These are phyloP conservation scores for Gossypium arboreum DNA, from an alignment of 345 rosid species.

Conservation along the genomic window DNA sequence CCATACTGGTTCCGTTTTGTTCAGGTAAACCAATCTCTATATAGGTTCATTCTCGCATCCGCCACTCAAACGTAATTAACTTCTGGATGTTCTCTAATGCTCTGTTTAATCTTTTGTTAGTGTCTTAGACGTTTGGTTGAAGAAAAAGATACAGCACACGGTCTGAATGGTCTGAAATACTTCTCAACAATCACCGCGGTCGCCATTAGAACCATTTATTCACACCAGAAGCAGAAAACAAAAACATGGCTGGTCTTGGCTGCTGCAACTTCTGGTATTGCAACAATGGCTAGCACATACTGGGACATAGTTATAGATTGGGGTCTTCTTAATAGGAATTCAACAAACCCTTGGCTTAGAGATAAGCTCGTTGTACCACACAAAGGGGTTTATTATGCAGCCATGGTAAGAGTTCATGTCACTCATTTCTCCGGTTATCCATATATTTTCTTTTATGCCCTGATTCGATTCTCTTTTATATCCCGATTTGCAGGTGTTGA, in stretches of 20 bases:
- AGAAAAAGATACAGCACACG: conserved; percentile 45
- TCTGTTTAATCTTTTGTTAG: conserved; percentile 21
- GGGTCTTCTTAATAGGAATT: conserved; percentile 61
- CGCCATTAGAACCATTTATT: conserved; percentile 39
- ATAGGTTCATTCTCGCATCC: too few relatives aligned
- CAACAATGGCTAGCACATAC: conserved; percentile 46
- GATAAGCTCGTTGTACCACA: conserved; percentile 59
- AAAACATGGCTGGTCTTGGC: conserved; percentile 39
- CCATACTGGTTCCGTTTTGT: conserved; percentile 73
- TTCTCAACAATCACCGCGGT: conserved; percentile 58
- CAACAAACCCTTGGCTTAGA: conserved; percentile 75
- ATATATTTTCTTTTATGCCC: neutral
- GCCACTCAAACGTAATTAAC: too few relatives aligned
- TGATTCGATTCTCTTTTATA: too few relatives aligned
- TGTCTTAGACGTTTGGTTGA: conserved; percentile 59
- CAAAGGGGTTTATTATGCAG: conserved; percentile 57
- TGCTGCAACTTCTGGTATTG: conserved; percentile 46
- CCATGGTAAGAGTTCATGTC: conserved; percentile 46
- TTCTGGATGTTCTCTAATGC: neutral
- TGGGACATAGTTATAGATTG: conserved; percentile 79
- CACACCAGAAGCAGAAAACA: conserved; percentile 22
- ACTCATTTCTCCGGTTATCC: neutral
- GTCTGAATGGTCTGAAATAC: conserved; percentile 50
- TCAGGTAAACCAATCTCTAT: conserved; percentile 39
- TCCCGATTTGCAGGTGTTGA: conserved; percentile 43